Percentiles rank a stretch among this genome's conserved stretches.
These are phyloP conservation scores for Cetraspora pellucida DNA, from an alignment of 192 early-diverging fungal genomes.

Conservation along the genomic window DNA sequence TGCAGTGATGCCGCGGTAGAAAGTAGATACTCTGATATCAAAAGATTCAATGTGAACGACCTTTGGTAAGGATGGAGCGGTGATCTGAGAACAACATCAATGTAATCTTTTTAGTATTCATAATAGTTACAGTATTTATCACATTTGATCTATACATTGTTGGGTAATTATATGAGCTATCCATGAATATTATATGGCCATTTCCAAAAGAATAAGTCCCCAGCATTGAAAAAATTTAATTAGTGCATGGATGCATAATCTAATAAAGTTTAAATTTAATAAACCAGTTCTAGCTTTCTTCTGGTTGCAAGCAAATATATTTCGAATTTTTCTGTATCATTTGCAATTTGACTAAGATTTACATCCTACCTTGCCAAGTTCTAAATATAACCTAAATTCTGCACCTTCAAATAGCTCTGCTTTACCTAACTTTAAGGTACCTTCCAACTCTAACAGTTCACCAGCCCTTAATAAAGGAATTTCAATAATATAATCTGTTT, in stretches of 20 bases:
- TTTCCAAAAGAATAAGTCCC: too few species aligned
- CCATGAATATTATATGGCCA: too few species aligned
- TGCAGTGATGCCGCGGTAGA: constrained; percentile 26
- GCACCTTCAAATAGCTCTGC: constrained; percentile 28
- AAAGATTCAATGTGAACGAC: constrained; percentile 33
- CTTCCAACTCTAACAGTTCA: constrained; percentile 19
- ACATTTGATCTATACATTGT: too few species aligned
- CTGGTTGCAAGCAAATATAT: too few species aligned
- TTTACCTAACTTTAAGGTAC: constrained; percentile 23
- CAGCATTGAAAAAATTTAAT: too few species aligned
- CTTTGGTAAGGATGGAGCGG: constrained; percentile 22
- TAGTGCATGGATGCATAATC: too few species aligned
- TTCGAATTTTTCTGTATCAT: not conserved
- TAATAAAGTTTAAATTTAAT: too few species aligned
- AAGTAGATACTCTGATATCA: constrained; percentile 27
- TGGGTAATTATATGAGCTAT: too few species aligned
- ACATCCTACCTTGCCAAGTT: constrained; percentile 30
- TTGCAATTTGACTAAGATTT: not conserved
- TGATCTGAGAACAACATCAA: constrained; percentile 18
- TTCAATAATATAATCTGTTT: constrained; percentile 28
- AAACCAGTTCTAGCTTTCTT: too few species aligned
- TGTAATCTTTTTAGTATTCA: not conserved
- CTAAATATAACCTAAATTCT: constrained; percentile 29
- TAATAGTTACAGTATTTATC: too few species aligned
- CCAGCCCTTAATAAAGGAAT: constrained; percentile 34